A percentile compares a stretch with the other conserved stretches of the same genome.
phyloP scores from a whole-genome alignment of 805 yeast species.

The Pichia phayaonensis region DNA sequence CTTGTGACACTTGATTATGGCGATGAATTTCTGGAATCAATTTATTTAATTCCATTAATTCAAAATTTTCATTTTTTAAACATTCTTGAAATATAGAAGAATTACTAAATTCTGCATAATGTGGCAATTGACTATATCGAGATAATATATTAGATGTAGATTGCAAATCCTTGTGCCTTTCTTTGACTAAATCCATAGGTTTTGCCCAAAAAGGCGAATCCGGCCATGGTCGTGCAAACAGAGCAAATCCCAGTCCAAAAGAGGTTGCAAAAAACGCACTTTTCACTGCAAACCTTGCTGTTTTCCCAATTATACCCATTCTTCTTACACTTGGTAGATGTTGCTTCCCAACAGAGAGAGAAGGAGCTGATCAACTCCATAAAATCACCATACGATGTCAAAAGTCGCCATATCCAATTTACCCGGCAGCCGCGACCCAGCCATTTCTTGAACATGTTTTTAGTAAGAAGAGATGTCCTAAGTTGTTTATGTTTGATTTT shows the following conservation, averaged over 20 bases:
- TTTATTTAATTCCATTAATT: constrained; percentile 30
- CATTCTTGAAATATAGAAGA: constrained; percentile 22
- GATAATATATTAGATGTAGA: background rate
- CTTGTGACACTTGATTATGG: constrained; percentile 60
- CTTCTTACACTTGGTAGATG: background rate
- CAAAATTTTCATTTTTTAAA: constrained; percentile 19
- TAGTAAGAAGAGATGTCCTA: background rate
- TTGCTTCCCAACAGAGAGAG: too few species aligned
- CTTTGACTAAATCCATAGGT: constrained; percentile 9
- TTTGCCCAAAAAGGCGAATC: constrained; percentile 10
- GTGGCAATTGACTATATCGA: background rate
- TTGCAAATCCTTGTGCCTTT: background rate
- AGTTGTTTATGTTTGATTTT: background rate
- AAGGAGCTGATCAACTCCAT: too few species aligned
- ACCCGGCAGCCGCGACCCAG: background rate
- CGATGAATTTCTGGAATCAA: constrained; percentile 53
- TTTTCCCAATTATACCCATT: constrained; percentile 1
- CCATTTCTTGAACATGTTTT: background rate
- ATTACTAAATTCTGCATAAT: background rate
- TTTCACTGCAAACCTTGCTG: constrained; percentile 7
- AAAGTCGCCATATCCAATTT: background rate
- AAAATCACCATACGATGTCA: too few species aligned
- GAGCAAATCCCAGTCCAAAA: constrained; percentile 24
- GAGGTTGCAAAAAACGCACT: constrained; percentile 13
- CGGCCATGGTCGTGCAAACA: constrained; percentile 28